A percentile compares a stretch with the other conserved stretches of the same genome.
These are phyloP conservation scores for Gossypium aridum DNA, from an alignment of 441 rosid species.

Conservation along the genomic window DNA sequence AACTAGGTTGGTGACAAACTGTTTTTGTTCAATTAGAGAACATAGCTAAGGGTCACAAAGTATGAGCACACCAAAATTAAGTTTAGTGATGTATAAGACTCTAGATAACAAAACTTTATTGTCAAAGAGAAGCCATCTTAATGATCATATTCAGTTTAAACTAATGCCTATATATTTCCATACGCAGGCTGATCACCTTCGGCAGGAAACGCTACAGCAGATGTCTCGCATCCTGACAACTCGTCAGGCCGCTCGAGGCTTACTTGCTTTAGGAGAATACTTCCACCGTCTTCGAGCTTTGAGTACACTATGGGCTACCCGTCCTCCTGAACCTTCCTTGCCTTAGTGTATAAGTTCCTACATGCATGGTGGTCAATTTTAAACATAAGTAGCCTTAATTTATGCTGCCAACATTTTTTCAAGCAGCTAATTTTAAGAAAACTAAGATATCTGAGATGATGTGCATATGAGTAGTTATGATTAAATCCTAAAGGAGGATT, in stretches of 20 bases:
- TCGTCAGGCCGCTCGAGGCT: constrained; percentile 75
- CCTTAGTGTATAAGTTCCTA: not conserved
- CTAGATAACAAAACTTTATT: no score
- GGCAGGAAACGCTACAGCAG: constrained; percentile 76
- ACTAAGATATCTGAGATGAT: constrained; percentile 15
- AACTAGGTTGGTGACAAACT: not conserved
- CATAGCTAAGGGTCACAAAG: no score
- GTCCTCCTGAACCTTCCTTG: constrained; percentile 58
- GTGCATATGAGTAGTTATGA: constrained; percentile 24
- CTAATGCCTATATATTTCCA: not conserved
- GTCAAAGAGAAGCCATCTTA: no score
- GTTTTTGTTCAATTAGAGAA: no score
- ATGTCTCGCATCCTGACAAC: constrained; percentile 66
- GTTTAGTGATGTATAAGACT: no score
- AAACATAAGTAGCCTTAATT: constrained; percentile 18
- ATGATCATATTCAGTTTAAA: not conserved
- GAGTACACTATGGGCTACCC: constrained; percentile 64
- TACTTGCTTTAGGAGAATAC: constrained; percentile 85
- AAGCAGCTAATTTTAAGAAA: constrained; percentile 22
- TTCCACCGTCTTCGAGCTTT: constrained; percentile 70
- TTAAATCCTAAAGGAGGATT: not conserved
- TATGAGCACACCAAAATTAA: no score
- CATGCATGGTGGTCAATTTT: constrained; percentile 3
- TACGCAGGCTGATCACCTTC: constrained; percentile 79
- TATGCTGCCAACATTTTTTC: constrained; percentile 38